Conservation (phyloP, 169 alveolate species). For the Theileria luwenshuni region DNA sequence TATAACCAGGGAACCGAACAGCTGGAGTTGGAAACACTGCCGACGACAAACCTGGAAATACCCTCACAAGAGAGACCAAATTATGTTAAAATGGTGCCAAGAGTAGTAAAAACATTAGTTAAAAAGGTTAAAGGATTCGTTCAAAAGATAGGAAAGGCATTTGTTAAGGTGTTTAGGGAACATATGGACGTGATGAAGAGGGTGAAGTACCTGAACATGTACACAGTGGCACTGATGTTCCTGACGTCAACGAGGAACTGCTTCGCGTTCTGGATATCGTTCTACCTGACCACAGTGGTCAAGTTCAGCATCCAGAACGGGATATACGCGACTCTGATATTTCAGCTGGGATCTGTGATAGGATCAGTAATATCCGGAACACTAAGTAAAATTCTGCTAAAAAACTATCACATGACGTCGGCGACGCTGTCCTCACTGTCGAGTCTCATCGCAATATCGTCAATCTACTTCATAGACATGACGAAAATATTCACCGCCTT, state of each 20-base stretch:
- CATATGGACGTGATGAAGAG: constrained; percentile 24
- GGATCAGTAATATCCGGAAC: constrained; percentile 46
- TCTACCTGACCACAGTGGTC: constrained; percentile 46
- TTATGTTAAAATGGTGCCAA: neutral
- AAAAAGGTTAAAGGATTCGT: neutral
- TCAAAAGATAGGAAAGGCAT: neutral
- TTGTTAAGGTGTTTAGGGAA: neutral
- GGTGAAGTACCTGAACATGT: constrained; percentile 11
- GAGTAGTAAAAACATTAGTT: neutral
- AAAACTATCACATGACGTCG: constrained; percentile 46
- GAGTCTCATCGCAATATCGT: constrained; percentile 25
- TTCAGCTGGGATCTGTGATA: constrained; percentile 49
- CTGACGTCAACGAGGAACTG: constrained; percentile 45
- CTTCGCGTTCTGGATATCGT: constrained; percentile 55
- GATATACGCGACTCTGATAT: constrained; percentile 44
- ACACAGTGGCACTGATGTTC: constrained; percentile 15
- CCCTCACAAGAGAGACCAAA: neutral
- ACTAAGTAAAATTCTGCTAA: constrained; percentile 29
- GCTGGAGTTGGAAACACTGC: neutral
- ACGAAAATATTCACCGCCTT: constrained; percentile 16
- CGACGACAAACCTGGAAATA: too few species aligned
- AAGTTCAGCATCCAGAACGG: constrained; percentile 42
- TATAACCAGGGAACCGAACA: neutral
- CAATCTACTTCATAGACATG: constrained; percentile 34
- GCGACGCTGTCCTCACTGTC: constrained; percentile 22